Evolutionary conservation across 1,284 basidiomycete genomes (phyloP).

Genomic region (Puccinia triticina): DNA sequence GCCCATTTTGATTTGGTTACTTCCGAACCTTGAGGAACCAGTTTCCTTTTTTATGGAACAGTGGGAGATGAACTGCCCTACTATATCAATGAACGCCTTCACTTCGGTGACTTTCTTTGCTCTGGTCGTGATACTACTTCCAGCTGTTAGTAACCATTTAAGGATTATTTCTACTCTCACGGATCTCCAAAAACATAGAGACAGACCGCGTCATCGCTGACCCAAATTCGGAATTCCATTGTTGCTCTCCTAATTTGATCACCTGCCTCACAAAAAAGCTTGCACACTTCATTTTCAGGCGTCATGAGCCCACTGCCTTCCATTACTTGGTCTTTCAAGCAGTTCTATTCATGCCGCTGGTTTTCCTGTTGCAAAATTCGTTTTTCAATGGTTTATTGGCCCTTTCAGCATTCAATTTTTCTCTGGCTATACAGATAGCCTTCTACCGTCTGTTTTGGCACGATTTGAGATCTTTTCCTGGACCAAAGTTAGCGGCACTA

Average conservation of each 20-base stretch:
- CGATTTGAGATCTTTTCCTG: conserved; percentile 33
- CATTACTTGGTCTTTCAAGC: conserved; percentile 22
- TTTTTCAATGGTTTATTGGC: background rate
- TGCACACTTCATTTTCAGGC: conserved; percentile 24
- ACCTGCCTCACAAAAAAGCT: conserved; percentile 4
- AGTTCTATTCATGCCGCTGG: background rate
- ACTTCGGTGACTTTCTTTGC: background rate
- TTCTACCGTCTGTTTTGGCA: conserved; percentile 42
- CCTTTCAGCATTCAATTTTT: conserved; percentile 14
- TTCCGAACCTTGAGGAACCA: background rate
- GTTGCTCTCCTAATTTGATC: background rate
- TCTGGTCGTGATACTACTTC: background rate
- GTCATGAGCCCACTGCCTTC: conserved; percentile 42
- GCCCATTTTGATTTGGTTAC: background rate
- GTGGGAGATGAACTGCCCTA: background rate
- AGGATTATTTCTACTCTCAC: background rate
- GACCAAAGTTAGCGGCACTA: conserved; percentile 32
- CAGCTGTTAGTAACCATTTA: background rate
- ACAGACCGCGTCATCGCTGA: background rate
- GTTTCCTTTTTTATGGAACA: background rate
- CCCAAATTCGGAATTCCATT: background rate
- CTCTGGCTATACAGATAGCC: conserved; percentile 20
- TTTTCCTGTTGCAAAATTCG: background rate
- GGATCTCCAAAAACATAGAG: background rate
- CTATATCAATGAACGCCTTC: background rate